Conservation (phyloP, 108 stramenopile genomes). For the Aurantiochytrium sp. region DNA sequence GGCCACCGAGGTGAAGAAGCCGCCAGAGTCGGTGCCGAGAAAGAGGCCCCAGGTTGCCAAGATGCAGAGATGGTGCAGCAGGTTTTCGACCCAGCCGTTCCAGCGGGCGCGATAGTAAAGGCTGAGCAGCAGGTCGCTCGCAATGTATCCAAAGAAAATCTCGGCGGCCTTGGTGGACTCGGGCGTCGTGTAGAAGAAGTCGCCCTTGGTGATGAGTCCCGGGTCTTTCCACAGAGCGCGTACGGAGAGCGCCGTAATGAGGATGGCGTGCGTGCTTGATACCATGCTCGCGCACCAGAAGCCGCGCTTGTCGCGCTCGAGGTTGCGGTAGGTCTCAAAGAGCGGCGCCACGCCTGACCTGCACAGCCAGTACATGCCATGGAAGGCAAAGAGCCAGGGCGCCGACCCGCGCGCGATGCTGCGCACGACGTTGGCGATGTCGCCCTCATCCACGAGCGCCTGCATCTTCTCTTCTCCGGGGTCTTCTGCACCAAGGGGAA, state of each 20-base stretch:
- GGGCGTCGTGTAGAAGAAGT: slow-evolving; percentile 11
- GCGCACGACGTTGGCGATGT: not conserved
- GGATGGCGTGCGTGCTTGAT: not conserved
- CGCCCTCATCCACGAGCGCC: not conserved
- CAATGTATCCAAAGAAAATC: slow-evolving; percentile 15
- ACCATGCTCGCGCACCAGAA: slow-evolving; percentile 27
- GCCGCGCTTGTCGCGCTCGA: slow-evolving; percentile 29
- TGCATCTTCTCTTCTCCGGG: not conserved
- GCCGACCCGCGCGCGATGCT: not conserved
- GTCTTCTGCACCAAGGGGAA: no score
- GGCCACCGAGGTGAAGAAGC: not conserved
- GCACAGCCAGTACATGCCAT: not conserved
- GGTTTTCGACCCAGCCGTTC: slow-evolving; percentile 29
- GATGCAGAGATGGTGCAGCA: not conserved
- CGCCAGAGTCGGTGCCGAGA: not conserved
- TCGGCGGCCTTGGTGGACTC: not conserved
- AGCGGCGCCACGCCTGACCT: not conserved
- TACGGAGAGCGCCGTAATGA: not conserved
- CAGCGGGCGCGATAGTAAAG: slow-evolving; percentile 4
- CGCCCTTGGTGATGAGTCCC: not conserved
- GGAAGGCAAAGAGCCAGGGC: slow-evolving; percentile 1
- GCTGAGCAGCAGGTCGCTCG: not conserved
- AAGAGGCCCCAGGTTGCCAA: not conserved
- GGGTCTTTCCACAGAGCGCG: not conserved
- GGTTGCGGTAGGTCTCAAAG: not conserved